Conservation (phyloP, 2,329 filamentous ascomycete species). For the Cryphonectria naterciae region DNA sequence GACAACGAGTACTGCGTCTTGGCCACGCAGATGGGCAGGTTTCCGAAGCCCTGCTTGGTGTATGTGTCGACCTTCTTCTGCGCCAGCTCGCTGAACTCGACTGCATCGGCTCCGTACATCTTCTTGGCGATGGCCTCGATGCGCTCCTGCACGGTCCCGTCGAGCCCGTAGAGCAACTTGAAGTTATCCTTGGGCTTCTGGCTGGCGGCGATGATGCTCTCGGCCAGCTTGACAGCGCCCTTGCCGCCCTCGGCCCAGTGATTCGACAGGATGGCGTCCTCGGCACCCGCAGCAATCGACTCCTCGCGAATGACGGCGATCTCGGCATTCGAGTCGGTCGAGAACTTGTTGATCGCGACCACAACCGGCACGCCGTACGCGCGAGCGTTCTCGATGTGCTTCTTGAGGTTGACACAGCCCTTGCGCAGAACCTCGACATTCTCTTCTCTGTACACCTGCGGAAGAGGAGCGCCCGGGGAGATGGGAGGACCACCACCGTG, state of each 20-base stretch:
- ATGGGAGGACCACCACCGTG: slow-evolving; percentile 97
- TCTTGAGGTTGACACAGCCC: slow-evolving; percentile 91
- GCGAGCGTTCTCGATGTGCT: slow-evolving; percentile 91
- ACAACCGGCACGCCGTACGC: slow-evolving; percentile 91
- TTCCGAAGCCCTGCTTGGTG: slow-evolving; percentile 86
- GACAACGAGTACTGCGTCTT: slow-evolving; percentile 98
- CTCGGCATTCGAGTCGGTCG: slow-evolving; percentile 91
- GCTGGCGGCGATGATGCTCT: slow-evolving; percentile 81
- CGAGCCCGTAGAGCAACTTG: slow-evolving; percentile 81
- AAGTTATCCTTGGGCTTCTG: slow-evolving; percentile 82
- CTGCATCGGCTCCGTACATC: slow-evolving; percentile 90
- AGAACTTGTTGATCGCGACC: slow-evolving; percentile 96
- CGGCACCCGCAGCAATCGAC: slow-evolving; percentile 86
- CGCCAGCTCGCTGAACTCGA: slow-evolving; percentile 92
- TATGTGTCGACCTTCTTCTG: slow-evolving; percentile 97
- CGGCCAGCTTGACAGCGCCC: slow-evolving; percentile 86
- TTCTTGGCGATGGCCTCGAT: slow-evolving; percentile 88
- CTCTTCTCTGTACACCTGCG: slow-evolving; percentile 88
- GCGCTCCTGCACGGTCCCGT: slow-evolving; percentile 81
- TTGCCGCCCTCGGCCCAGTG: slow-evolving; percentile 96
- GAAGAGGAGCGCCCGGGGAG: slow-evolving; percentile 80
- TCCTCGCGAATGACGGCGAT: slow-evolving; percentile 88
- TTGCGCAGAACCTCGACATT: slow-evolving; percentile 88
- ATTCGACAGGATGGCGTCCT: slow-evolving; percentile 90
- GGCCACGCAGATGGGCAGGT: slow-evolving; percentile 93